Percentiles rank a stretch among this genome's conserved stretches.
phyloP scores from a whole-genome alignment of 2,329 filamentous ascomycete genomes.

The Colletotrichum orbiculare region DNA sequence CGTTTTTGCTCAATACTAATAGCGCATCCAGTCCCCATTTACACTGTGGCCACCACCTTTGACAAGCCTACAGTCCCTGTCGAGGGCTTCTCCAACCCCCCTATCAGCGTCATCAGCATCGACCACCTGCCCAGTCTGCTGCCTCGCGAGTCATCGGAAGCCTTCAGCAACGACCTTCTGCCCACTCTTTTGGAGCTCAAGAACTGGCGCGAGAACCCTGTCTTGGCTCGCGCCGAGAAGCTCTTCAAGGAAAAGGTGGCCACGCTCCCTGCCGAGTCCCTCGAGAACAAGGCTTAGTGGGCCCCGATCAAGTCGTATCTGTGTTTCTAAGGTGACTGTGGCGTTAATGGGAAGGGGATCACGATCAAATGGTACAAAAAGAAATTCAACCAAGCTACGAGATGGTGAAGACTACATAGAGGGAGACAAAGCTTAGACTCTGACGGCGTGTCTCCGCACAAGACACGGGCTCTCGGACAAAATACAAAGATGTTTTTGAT shows the following conservation, averaged over 20 bases:
- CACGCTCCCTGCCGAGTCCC: constrained; percentile 61
- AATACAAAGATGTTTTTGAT: background rate
- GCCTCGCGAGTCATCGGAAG: constrained; percentile 87
- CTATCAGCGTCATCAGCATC: constrained; percentile 85
- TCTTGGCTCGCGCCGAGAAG: constrained; percentile 89
- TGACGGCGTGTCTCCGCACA: background rate
- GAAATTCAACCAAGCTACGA: background rate
- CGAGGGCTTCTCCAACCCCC: constrained; percentile 65
- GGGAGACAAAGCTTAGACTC: constrained; percentile 13
- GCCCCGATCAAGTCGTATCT: constrained; percentile 26
- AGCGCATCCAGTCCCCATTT: constrained; percentile 72
- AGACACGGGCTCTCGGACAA: background rate
- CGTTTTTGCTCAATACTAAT: constrained; percentile 36
- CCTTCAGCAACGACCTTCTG: constrained; percentile 82
- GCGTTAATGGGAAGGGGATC: constrained; percentile 21
- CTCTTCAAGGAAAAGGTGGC: constrained; percentile 86
- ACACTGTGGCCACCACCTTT: constrained; percentile 87
- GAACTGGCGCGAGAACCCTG: constrained; percentile 75
- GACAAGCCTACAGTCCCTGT: constrained; percentile 87
- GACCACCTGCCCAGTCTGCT: constrained; percentile 87
- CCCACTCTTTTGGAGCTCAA: constrained; percentile 83
- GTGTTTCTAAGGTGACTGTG: constrained; percentile 28
- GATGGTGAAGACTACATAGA: constrained; percentile 13
- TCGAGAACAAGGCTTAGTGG: constrained; percentile 35
- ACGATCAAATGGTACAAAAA: constrained; percentile 9